phyloP scores from a whole-genome alignment of 2,329 filamentous ascomycete genomes.

The Ophiostoma fasciatum region DNA sequence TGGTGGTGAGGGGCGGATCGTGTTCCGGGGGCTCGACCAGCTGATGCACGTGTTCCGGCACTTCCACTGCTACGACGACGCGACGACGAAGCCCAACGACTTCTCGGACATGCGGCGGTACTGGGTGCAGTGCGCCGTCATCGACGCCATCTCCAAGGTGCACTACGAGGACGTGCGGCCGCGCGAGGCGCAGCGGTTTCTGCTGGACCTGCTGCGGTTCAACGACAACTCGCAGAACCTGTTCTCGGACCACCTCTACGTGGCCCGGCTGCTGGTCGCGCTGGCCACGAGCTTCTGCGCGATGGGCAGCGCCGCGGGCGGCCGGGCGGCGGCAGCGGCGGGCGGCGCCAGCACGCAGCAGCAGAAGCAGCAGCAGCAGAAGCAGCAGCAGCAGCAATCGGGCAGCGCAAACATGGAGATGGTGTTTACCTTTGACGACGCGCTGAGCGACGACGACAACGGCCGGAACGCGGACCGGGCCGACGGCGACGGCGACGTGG shows the following conservation, averaged over 20 bases:
- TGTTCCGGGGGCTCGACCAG: conserved; percentile 34
- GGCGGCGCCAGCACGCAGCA: conserved; percentile 6
- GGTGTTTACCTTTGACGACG: conserved; percentile 22
- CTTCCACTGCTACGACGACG: conserved; percentile 71
- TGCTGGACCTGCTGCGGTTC: conserved; percentile 78
- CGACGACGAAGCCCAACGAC: conserved; percentile 78
- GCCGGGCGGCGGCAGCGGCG: conserved; percentile 6
- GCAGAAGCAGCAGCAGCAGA: not conserved
- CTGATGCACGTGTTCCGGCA: conserved; percentile 75
- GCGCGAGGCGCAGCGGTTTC: conserved; percentile 61
- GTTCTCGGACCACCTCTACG: conserved; percentile 80
- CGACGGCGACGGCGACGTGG: conserved; percentile 10
- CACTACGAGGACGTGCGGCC: conserved; percentile 70
- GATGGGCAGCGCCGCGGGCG: conserved; percentile 15
- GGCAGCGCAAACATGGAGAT: conserved; percentile 12
- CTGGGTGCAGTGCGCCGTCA: conserved; percentile 69
- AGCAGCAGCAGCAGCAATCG: not conserved
- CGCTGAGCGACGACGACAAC: conserved; percentile 6
- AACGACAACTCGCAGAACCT: conserved; percentile 90
- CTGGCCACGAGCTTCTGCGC: conserved; percentile 44
- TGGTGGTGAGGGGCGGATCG: conserved; percentile 3
- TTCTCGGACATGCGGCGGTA: conserved; percentile 81
- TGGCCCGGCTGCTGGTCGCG: conserved; percentile 59
- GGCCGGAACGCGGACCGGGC: not conserved
- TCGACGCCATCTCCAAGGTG: conserved; percentile 64